Base-by-base conservation (phyloP, 331 rosid genomes). In the Pyracantha coccinea region DNA sequence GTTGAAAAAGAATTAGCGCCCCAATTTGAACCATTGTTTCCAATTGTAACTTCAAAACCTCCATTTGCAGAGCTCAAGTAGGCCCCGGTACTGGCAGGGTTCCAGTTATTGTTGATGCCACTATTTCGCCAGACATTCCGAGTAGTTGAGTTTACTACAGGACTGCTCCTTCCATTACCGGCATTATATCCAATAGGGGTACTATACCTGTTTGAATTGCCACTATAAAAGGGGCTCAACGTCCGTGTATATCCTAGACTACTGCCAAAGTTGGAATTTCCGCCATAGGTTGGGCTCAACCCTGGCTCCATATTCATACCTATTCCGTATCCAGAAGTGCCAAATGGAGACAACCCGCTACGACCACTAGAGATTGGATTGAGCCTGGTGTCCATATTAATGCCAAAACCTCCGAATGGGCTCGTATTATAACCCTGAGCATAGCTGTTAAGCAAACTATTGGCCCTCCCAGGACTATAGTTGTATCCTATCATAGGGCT, bases 91-190 rank as follows among this genome's bases (percentile, higher is more conserved):
- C 80, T 80, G 17, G 84, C 53, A 2, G 88, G 79, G 74, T 84
- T 88, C 61, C 73, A 83, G 74, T 87, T 85, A 79, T 71, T 86
- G 68, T 35, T 85, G 31, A 90, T 76, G 78, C 86, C 80, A 27
- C 96, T 93, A 69, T 85, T 90, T 80, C 94, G 96, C 99, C 98
- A 95, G 24, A 92, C 87, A 88, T 88, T 95, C 71, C 96, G 88
- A 65, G 96, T 64, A 24, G 96, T 27, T 52, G 98, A 86, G 90
- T 68, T 92, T 82, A 89, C 74, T 8, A 83, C 86, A 72, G 97
- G 85, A 80, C 81, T 82, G 0, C 72, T 83, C 84, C 98, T 91
- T 62, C 84, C 96, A 83, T 78, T 89, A 55, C 85, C 79, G 19
- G 85, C 90, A 24, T 70, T 88, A 57, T 85, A 89, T 53, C 96